Conservation (phyloP, 768 basidiomycete species). For the Tricholoma hemisulphureum region DNA sequence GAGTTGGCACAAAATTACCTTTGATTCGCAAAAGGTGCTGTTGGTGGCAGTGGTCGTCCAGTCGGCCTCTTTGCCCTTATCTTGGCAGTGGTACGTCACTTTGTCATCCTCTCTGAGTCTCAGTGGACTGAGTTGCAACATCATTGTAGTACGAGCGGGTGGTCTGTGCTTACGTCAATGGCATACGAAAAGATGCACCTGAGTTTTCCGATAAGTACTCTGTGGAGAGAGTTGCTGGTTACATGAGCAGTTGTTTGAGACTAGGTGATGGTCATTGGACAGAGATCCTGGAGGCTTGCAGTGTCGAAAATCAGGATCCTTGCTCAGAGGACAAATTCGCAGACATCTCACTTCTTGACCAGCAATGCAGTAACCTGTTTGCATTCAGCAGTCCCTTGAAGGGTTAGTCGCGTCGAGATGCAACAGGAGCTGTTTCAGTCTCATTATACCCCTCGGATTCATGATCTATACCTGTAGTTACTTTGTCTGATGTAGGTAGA, state of each 20-base stretch:
- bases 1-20: background rate
- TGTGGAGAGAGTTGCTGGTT: background rate
- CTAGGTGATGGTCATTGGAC: background rate
- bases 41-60: background rate
- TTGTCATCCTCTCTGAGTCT: background rate
- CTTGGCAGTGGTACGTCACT: background rate
- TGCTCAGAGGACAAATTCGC: background rate
- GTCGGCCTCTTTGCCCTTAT: background rate
- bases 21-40: background rate
- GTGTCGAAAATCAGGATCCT: background rate
- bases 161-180: background rate
- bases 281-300: too few relatives aligned
- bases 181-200: background rate
- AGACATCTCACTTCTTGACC: too few relatives aligned
- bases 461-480: background rate
- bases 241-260: background rate
- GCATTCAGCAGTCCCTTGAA: background rate
- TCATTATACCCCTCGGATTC: background rate
- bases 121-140: background rate
- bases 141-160: background rate
- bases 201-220: background rate
- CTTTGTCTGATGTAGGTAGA: background rate
- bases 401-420: background rate
- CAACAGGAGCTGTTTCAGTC: background rate
- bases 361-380: background rate